Evolutionary conservation across 148 eudicot species (phyloP), one percentile per base, ranked within the genome.

Genomic region (Chenopodium formosanum): DNA sequence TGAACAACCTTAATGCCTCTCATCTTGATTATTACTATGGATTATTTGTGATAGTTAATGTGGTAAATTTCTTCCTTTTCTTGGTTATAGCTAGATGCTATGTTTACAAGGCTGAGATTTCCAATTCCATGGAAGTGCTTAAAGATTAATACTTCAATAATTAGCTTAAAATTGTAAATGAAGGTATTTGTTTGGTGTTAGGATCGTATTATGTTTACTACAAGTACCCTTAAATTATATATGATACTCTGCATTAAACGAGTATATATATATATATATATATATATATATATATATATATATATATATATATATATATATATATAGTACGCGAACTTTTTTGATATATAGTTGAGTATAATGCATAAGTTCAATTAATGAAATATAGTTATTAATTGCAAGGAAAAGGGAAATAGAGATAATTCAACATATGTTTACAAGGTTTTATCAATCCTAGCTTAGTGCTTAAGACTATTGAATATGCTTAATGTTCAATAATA

Each of bases 11-110:
- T 29, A 94, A 94, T 52, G 86, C 86, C 12, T 94, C 98, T 16
- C 95, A 84, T 82, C 90, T 94, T 9, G 98, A 94, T 81, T 91
- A 90, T 65, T 94, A 92, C 78, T 94, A 89, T 20, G 94, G 82
- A 16, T 91, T 94, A 32, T 88, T 92, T 3, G 86, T 87, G 0
- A 60, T 89, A 0, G 84, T 94, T 44, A 94, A 90, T 85, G 78
- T 87, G 5, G 82, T 91, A 50, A 94, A 94, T 66, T 86, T 92
- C 56, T 56, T 86, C 47, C 78, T 91, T 81, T 94, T 92, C 75
- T 40, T 94, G 70, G 46, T 89, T 17, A 73, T 90, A 69, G 74
- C 86, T 8, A 94, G 77, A 83, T 83, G 29, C 19, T 92, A 90
- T 78, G 91, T 88, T 7, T 94, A 94, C 65, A 94, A 86, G 85